These are phyloP conservation scores for Sicyos baderoa DNA, from an alignment of 306 rosid genomes.

Conservation along the genomic window DNA sequence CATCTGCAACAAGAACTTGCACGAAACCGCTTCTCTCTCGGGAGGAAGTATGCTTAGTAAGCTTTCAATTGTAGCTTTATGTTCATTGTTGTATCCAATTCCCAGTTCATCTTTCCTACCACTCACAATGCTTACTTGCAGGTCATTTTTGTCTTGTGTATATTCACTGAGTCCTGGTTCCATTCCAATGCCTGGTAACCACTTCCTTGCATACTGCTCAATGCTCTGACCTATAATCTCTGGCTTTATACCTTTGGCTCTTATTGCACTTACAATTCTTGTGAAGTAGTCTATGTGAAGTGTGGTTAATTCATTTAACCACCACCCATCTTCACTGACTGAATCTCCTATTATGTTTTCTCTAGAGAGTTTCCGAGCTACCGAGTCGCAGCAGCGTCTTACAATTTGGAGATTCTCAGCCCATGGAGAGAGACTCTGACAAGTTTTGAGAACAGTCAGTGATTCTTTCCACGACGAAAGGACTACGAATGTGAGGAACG, in stretches of 20 bases:
- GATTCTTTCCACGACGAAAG: slow-evolving; percentile 91
- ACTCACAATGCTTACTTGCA: slow-evolving; percentile 49
- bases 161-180: slow-evolving; percentile 66
- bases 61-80: slow-evolving; percentile 61
- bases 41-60: slow-evolving; percentile 72
- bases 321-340: slow-evolving; percentile 47
- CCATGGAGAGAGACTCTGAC: slow-evolving; percentile 82
- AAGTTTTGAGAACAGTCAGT: slow-evolving; percentile 58
- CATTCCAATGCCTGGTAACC: slow-evolving; percentile 54
- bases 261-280: slow-evolving; percentile 57
- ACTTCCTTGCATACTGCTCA: slow-evolving; percentile 62
- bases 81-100: slow-evolving; percentile 49
- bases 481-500: slow-evolving; percentile 84
- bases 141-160: slow-evolving; percentile 51
- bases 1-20: slow-evolving; percentile 68
- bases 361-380: slow-evolving; percentile 76
- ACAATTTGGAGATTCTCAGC: slow-evolving; percentile 86
- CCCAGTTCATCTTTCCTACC: slow-evolving; percentile 40
- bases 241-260: slow-evolving; percentile 52
- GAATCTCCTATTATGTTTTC: slow-evolving; percentile 34
- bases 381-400: slow-evolving; percentile 89
- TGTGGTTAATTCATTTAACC: slow-evolving; percentile 46
- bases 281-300: slow-evolving; percentile 60
- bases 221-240: slow-evolving; percentile 68
- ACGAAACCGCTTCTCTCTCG: slow-evolving; percentile 67